Evolutionary conservation across 2,329 filamentous ascomycete species (phyloP).

Genomic region (Aspergillus fumigatus): DNA sequence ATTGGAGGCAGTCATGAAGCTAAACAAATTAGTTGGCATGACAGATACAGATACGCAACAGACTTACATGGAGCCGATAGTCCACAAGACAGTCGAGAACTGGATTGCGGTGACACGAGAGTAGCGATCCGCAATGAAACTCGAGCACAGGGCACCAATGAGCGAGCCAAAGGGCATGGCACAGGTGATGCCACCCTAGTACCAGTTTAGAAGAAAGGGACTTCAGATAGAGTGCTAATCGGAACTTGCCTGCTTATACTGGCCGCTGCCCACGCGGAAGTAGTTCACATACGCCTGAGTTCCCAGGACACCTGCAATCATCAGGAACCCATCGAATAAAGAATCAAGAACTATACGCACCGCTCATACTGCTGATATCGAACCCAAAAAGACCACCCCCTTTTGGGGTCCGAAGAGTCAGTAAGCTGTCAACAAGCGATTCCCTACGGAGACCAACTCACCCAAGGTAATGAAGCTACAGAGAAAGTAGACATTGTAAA

Average conservation of each 20-base stretch:
- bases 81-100: constrained; percentile 49
- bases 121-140: constrained; percentile 48
- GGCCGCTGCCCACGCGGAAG: constrained; percentile 14
- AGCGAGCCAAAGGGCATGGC: constrained; percentile 36
- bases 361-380: constrained; percentile 30
- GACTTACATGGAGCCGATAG: constrained; percentile 14
- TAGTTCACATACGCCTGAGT: constrained; percentile 16
- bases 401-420: no score
- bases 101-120: constrained; percentile 50
- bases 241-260: constrained; percentile 15
- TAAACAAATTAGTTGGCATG: constrained; percentile 34
- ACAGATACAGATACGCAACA: neutral
- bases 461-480: constrained; percentile 18
- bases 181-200: constrained; percentile 35
- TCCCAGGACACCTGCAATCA: constrained; percentile 12
- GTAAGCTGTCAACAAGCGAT: neutral
- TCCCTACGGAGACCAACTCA: neutral
- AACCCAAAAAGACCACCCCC: no score
- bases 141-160: constrained; percentile 46
- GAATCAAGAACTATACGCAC: neutral
- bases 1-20: constrained; percentile 55
- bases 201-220: neutral
- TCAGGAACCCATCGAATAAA: constrained; percentile 17
- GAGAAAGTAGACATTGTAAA: constrained; percentile 18
- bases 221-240: neutral